Evolutionary conservation across 805 yeast species (phyloP).

Genomic region (Kodamaea nitidulidarum): DNA sequence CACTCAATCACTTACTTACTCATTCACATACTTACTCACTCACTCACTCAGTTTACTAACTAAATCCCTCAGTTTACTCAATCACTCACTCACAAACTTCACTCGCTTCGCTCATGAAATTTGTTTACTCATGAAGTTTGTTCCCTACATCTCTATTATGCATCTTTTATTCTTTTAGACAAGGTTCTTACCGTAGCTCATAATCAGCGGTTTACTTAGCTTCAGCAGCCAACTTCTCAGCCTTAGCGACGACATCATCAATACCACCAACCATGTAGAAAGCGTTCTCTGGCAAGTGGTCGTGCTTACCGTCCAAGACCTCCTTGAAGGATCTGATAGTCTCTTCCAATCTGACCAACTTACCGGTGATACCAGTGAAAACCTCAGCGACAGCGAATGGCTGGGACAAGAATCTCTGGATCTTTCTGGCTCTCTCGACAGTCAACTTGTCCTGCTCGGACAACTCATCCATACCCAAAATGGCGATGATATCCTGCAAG

Average conservation of each 20-base stretch:
- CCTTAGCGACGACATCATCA: slow-evolving; percentile 97
- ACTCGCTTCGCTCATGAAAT: too few relatives aligned
- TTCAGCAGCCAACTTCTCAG: slow-evolving; percentile 97
- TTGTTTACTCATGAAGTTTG: too few relatives aligned
- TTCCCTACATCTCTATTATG: slow-evolving; percentile 8
- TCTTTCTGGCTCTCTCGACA: slow-evolving; percentile 99
- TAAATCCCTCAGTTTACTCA: too few relatives aligned
- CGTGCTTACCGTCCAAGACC: slow-evolving; percentile 97
- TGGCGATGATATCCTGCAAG: slow-evolving; percentile 99
- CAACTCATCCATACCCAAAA: slow-evolving; percentile 99
- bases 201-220: slow-evolving; percentile 45
- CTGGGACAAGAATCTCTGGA: slow-evolving; percentile 99
- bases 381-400: slow-evolving; percentile 99
- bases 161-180: slow-evolving; percentile 9
- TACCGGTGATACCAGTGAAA: slow-evolving; percentile 99
- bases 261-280: slow-evolving; percentile 99
- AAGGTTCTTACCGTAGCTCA: slow-evolving; percentile 6
- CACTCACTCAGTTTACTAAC: too few relatives aligned
- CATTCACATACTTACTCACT: too few relatives aligned
- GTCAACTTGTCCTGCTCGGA: slow-evolving; percentile 98
- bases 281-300: slow-evolving; percentile 97
- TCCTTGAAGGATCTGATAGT: slow-evolving; percentile 93
- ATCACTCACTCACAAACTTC: too few relatives aligned
- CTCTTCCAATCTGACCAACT: slow-evolving; percentile 93
- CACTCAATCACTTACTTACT: too few relatives aligned